These are phyloP conservation scores for Rosa rugosa DNA, from an alignment of 306 rosid species.

Conservation along the genomic window DNA sequence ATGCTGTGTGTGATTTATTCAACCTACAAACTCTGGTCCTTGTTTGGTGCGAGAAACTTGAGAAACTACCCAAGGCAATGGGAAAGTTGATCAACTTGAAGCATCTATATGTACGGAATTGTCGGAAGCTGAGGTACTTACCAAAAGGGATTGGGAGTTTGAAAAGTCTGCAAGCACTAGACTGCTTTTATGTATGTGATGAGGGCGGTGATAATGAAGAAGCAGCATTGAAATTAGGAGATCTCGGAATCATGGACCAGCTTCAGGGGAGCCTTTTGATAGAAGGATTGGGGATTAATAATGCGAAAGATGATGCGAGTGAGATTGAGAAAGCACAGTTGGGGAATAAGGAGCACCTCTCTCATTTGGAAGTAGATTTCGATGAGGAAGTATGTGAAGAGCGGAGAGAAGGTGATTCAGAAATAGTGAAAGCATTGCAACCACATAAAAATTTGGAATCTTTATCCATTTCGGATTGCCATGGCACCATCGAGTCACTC, in stretches of 20 bases:
- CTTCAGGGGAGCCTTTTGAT: background rate
- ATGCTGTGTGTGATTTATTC: background rate
- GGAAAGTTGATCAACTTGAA: background rate
- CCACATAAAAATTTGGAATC: conserved; percentile 11
- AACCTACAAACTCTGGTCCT: background rate
- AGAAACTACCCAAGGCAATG: background rate
- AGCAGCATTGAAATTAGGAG: background rate
- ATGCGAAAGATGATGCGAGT: background rate
- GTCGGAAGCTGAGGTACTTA: background rate
- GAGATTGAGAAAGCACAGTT: background rate
- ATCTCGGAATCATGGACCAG: background rate
- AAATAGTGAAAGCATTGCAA: conserved; percentile 8
- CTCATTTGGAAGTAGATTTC: accelerated
- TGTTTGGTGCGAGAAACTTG: accelerated
- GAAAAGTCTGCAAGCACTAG: background rate
- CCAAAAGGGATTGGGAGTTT: background rate
- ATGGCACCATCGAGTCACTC: background rate
- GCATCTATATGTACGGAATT: background rate
- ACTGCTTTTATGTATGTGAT: accelerated
- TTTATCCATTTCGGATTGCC: background rate
- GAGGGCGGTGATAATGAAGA: background rate
- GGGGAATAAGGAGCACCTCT: background rate
- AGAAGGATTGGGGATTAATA: background rate
- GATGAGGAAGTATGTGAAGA: background rate
- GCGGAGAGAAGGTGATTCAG: background rate